Base-by-base conservation (phyloP, 176 grass and related monocot species). In the Carex scoparia region DNA sequence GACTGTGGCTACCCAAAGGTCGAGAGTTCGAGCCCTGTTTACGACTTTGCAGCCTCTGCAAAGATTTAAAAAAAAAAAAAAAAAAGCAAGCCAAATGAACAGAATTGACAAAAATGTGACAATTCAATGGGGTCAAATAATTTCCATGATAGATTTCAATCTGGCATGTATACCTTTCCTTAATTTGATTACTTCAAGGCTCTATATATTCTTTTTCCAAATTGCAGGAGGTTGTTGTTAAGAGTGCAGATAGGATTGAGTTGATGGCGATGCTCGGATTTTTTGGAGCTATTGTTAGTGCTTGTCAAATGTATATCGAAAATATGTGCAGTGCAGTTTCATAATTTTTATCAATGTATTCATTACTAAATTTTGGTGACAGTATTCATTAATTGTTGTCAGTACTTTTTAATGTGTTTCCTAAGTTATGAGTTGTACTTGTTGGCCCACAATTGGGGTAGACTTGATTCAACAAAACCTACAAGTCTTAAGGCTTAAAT, bases 221-320 rank as follows among this genome's bases (percentile, higher is more conserved):
- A 49, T 82, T 84, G 38, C 83, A 89, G 92, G 92, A 94, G 87
- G 89, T 89, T 78, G 42, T 91, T 0, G 92, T 91, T 38, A 94
- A 88, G 68, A 83, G 64, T 49, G 89, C 87, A 66, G 89, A 89
- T 51, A 85, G 84, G 85, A 61, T 94, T 86, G 89, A 94, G 83
- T 72, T 94, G 83, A 94, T 94, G 92, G 92, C 85, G 57, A 94
- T 94, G 87, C 67, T 91, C 12, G 92, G 92, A 27, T 65, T 89
- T 32, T 94, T 94, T 70, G 92, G 92, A 79, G 89, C 92, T 81
- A 85, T 89, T 48, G 55, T 91, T 84, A 91, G 92, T 81, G 85
- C 83, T 78, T 86, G 64, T 84, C 89, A 94, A 67, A 94, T 94
- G 92, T 91, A 91, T 88, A 81, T 63, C 6, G 15, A 66, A 49